Conservation (phyloP, 2,329 filamentous ascomycete species). For the Pseudogymnoascus sp. region DNA sequence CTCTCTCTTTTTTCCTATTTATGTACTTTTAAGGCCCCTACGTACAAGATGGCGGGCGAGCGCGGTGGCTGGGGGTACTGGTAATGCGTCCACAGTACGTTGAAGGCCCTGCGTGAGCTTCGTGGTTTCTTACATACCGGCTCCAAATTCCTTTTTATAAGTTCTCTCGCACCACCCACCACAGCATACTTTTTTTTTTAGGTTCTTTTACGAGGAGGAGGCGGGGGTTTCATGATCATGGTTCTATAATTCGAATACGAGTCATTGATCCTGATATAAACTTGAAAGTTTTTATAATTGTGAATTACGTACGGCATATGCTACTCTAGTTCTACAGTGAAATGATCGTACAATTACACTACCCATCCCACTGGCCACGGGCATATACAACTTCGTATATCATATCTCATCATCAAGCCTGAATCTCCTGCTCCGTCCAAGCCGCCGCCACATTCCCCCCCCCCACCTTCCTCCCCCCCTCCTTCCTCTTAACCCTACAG, state of each 20-base stretch:
- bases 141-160: neutral
- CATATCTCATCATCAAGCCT: slow-evolving; percentile 46
- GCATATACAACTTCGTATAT: slow-evolving; percentile 11
- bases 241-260: slow-evolving; percentile 8
- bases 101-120: slow-evolving; percentile 2
- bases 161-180: neutral
- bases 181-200: neutral
- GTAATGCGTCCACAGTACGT: slow-evolving; percentile 6
- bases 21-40: neutral
- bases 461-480: slow-evolving; percentile 60
- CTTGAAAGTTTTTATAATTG: neutral
- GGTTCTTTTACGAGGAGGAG: neutral
- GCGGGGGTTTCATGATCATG: neutral
- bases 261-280: neutral
- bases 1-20: neutral
- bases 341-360: neutral
- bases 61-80: neutral
- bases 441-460: slow-evolving; percentile 34
- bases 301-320: neutral
- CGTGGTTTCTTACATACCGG: neutral
- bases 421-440: slow-evolving; percentile 64
- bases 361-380: neutral
- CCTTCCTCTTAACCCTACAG: slow-evolving; percentile 86
- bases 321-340: neutral
- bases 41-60: neutral